A percentile compares a stretch with the other conserved stretches of the same genome.
Evolutionary conservation across 495 filamentous ascomycete species (phyloP).

Genomic region (Cryomyces antarcticus): DNA sequence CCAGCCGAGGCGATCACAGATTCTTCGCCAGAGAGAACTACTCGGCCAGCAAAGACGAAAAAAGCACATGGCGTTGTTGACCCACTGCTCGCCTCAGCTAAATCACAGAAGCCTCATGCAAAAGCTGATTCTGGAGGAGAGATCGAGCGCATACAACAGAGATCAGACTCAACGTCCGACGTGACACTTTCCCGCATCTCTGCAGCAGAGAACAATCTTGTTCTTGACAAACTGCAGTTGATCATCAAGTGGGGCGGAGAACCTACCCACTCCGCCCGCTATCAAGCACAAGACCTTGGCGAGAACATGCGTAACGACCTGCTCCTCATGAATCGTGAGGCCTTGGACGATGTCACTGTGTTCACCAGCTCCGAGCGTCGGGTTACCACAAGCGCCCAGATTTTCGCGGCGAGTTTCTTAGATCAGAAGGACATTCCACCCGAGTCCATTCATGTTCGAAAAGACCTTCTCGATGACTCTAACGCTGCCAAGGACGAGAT

Average conservation of each 20-base stretch:
- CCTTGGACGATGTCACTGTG: conserved; percentile 72
- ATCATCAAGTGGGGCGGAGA: conserved; percentile 99
- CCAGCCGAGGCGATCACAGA: conserved; percentile 9
- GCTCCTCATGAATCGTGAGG: conserved; percentile 78
- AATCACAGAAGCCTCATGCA: too few species aligned
- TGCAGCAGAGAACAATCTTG: conserved; percentile 69
- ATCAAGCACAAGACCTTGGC: conserved; percentile 85
- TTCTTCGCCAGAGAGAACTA: conserved; percentile 5
- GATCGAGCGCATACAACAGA: conserved; percentile 23
- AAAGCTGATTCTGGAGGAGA: background rate
- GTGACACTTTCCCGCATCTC: conserved; percentile 78
- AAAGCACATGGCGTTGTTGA: background rate
- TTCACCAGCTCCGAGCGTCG: conserved; percentile 89
- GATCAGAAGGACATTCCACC: conserved; percentile 67
- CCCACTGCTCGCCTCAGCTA: background rate
- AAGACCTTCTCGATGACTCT: conserved; percentile 88
- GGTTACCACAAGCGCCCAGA: conserved; percentile 88
- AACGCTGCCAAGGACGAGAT: conserved; percentile 99
- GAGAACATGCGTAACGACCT: conserved; percentile 91
- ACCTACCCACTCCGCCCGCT: conserved; percentile 89
- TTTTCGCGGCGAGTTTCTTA: conserved; percentile 82
- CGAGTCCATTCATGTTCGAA: conserved; percentile 70
- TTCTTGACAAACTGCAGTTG: conserved; percentile 86
- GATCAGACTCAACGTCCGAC: conserved; percentile 67
- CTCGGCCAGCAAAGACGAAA: background rate